phyloP scores from a whole-genome alignment of 2,329 filamentous ascomycete species.

The Cladosporium velox region DNA sequence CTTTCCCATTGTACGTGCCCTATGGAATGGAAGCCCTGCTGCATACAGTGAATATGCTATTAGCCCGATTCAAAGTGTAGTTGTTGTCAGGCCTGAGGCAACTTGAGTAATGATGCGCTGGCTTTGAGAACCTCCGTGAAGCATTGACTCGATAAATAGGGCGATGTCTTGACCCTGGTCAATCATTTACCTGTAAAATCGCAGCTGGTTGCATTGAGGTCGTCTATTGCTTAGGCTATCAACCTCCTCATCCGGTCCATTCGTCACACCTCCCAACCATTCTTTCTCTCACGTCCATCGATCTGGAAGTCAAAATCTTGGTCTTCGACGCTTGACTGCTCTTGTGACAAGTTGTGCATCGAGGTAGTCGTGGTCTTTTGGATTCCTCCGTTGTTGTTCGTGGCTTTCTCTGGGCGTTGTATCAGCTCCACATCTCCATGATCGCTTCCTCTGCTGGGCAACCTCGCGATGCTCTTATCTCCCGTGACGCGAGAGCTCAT shows the following conservation, averaged over 20 bases:
- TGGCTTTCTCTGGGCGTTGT: neutral
- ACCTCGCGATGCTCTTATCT: neutral
- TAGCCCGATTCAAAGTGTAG: neutral
- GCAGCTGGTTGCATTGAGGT: neutral
- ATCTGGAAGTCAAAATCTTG: neutral
- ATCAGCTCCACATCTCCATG: neutral
- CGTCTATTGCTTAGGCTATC: neutral
- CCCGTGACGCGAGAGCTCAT: neutral
- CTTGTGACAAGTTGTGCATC: neutral
- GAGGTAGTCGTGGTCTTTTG: neutral
- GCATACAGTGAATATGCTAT: neutral
- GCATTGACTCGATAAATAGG: neutral
- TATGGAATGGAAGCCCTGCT: neutral
- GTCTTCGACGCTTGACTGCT: neutral
- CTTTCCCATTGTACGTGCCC: neutral
- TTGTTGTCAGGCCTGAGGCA: neutral
- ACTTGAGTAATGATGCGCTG: neutral
- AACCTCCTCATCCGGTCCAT: neutral
- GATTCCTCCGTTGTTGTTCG: neutral
- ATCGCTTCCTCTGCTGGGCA: constrained; percentile 2
- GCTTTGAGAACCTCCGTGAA: neutral
- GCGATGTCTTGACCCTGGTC: neutral
- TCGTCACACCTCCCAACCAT: constrained; percentile 2
- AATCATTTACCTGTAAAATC: neutral
- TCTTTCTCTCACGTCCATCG: neutral